These are phyloP conservation scores for Cucumis sativus DNA, from an alignment of 306 rosid genomes.

Conservation along the genomic window DNA sequence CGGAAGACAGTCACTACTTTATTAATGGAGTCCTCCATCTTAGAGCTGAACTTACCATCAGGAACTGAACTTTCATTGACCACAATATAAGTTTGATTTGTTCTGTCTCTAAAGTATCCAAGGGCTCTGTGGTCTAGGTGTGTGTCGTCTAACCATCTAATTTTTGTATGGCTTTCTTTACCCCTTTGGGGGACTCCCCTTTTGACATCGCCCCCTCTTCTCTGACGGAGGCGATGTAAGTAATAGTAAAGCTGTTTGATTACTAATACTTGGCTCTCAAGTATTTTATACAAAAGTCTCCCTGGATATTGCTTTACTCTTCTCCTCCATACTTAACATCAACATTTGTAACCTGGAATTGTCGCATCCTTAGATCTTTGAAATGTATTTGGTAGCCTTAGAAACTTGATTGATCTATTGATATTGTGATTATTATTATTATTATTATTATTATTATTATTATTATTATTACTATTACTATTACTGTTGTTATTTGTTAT, in stretches of 20 bases:
- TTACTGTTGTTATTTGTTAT: no score
- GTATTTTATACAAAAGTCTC: background rate
- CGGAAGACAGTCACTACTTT: slow-evolving; percentile 77
- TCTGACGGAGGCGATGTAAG: background rate
- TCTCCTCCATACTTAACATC: background rate
- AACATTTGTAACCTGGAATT: background rate
- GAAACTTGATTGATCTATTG: background rate
- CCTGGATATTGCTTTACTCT: background rate
- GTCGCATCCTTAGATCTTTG: background rate
- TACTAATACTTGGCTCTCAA: background rate
- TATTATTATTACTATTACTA: no score
- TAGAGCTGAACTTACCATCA: slow-evolving; percentile 87
- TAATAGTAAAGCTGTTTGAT: background rate
- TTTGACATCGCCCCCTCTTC: background rate
- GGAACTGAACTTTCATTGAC: slow-evolving; percentile 21
- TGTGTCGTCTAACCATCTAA: slow-evolving; percentile 3
- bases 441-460: no score
- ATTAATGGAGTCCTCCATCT: slow-evolving; percentile 90
- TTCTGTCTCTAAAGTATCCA: background rate
- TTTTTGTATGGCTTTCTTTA: background rate
- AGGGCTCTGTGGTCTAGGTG: background rate
- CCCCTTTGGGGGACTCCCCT: background rate
- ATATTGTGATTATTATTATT: no score
- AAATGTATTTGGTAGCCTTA: background rate
- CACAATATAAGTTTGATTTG: background rate